Base-by-base conservation (phyloP, 164 flowering plant genomes). In the Magnolia kwangsiensis region DNA sequence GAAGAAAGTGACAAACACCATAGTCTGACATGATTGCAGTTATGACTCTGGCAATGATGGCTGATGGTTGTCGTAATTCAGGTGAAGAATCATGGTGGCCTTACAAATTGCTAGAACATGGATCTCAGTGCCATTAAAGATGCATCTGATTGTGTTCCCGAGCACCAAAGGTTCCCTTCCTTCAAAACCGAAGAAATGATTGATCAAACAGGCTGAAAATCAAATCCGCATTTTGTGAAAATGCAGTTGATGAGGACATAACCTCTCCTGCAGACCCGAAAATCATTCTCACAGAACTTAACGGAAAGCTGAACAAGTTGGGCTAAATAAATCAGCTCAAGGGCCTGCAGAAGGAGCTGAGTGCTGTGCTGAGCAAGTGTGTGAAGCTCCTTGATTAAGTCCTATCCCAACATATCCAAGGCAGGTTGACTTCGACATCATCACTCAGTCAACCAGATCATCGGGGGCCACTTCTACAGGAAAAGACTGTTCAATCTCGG, bases 121-220 rank as follows among this genome's bases (percentile, higher is more conserved):
- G 97, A 93, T 84, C 83, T 95, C 73, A 89, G 76, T 76, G 80
- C 85, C 76, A 86, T 90, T 72, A 93, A 83, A 84, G 96, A 90
- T 85, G 95, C 91, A 77, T 92, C 93, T 85, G 96, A 90, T 63
- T 88, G 90, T 21, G 96, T 91, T 72, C 59, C 90, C 19, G 92
- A 95, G 87, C 92, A 90, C 83, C 98, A 91, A 80, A 93, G 88
- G 80, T 64, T 93, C 2, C 88, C 87, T 49, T 77, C 82, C 37
- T 90, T 27, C 29, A 93, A 85, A 80, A 75, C 87, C 61, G 88
- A 87, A 72, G 95, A 91, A 84, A 86, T 88, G 37, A 84, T 93
- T 61, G 94, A 93, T 20, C 89, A 80, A 63, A 80, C 91, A 58
- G 78, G 74, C 66, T 87, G 75, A 74, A 95, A 92, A 89, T 86